These are phyloP conservation scores for Alternaria sp. DNA, from an alignment of 2,329 filamentous ascomycete genomes.

Conservation along the genomic window DNA sequence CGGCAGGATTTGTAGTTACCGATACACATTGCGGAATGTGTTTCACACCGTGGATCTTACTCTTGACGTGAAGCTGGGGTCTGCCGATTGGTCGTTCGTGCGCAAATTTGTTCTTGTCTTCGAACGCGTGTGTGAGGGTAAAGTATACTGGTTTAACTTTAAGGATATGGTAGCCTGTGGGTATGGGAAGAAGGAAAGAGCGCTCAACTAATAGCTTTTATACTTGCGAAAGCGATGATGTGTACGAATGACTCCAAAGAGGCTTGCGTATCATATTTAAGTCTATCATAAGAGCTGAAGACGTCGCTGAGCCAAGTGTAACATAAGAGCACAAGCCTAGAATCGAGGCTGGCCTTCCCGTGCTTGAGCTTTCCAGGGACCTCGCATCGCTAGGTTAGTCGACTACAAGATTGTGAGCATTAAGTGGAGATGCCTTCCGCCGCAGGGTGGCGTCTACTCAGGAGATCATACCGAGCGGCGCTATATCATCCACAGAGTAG, in stretches of 20 bases:
- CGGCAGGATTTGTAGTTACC: too few species aligned
- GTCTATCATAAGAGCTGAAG: neutral
- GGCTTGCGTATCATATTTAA: neutral
- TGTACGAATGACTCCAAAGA: neutral
- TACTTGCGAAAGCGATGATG: neutral
- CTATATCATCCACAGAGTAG: neutral
- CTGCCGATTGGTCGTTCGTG: neutral
- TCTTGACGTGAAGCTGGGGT: neutral
- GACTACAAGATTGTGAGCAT: neutral
- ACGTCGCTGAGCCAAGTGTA: neutral
- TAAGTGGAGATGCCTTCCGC: neutral
- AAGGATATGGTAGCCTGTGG: neutral
- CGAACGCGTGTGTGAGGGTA: too few species aligned
- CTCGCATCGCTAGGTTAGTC: neutral
- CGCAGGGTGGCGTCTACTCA: neutral
- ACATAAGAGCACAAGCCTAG: neutral
- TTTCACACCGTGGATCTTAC: neutral
- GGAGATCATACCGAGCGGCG: neutral
- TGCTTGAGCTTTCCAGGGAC: neutral
- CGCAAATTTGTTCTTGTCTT: neutral
- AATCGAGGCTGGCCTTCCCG: neutral
- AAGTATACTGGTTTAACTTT: neutral
- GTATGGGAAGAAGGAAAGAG: neutral
- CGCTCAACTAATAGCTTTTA: neutral
- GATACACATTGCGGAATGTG: neutral